Conservation (phyloP, 2,329 filamentous ascomycete species). For the Diplodia sapinea region DNA sequence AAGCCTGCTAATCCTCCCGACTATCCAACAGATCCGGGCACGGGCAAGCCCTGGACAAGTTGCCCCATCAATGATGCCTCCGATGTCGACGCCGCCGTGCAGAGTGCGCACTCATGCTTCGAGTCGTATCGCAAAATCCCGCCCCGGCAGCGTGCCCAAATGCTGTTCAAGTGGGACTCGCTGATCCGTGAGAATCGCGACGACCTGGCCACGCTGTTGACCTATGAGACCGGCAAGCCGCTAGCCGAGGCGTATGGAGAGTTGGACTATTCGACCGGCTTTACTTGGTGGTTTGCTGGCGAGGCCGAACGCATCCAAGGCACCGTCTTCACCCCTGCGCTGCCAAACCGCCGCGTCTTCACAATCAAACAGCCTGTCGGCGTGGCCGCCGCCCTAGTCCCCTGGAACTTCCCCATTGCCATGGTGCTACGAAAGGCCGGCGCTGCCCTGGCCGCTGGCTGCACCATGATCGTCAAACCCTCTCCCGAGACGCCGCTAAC, state of each 20-base stretch:
- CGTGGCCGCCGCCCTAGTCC: slow-evolving; percentile 51
- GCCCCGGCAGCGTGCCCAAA: slow-evolving; percentile 65
- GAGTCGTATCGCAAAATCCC: slow-evolving; percentile 64
- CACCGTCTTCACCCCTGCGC: slow-evolving; percentile 63
- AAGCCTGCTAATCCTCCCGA: neutral
- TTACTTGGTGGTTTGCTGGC: slow-evolving; percentile 64
- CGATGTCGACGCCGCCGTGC: slow-evolving; percentile 67
- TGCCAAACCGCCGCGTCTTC: slow-evolving; percentile 68
- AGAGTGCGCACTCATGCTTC: slow-evolving; percentile 66
- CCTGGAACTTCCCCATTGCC: slow-evolving; percentile 52
- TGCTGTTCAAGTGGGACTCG: slow-evolving; percentile 68
- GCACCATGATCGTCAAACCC: slow-evolving; percentile 48
- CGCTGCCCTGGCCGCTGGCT: slow-evolving; percentile 45
- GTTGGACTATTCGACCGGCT: slow-evolving; percentile 60
- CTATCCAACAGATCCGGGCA: slow-evolving; percentile 55
- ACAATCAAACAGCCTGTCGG: slow-evolving; percentile 68
- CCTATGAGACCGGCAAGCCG: slow-evolving; percentile 64
- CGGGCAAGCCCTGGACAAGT: slow-evolving; percentile 56
- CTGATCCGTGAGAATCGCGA: slow-evolving; percentile 67
- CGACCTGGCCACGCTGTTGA: slow-evolving; percentile 67
- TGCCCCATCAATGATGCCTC: slow-evolving; percentile 58
- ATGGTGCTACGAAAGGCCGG: slow-evolving; percentile 45
- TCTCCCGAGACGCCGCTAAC: slow-evolving; percentile 51
- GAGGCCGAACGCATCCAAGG: slow-evolving; percentile 69
- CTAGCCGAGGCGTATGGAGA: slow-evolving; percentile 59